Evolutionary conservation across 2,329 filamentous ascomycete genomes (phyloP), one percentile per base, ranked within the genome.

Genomic region (Zalaria sp.): DNA sequence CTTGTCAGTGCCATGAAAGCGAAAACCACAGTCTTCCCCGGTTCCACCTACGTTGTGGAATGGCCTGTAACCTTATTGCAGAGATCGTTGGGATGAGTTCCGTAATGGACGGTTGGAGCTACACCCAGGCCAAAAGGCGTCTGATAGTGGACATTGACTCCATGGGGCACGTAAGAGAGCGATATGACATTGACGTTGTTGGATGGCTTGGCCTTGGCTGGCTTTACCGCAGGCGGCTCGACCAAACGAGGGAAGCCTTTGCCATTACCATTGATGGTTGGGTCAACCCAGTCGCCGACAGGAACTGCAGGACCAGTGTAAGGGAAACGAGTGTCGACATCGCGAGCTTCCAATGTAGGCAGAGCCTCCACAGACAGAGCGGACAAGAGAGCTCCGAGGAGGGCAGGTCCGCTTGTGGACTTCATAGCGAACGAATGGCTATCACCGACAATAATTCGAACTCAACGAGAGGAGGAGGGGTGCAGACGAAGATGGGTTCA

Each of bases 151-250:
- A 72, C 62, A 50, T 69, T 69, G 51, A 72, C 65, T 29, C 69
- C 69, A 39, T 58, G 52, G 1, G 67, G 67, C 2, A 70, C 45
- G 45, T 70, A 72, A 1, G 68, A 59, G 43, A 69, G 47, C 4
- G 63, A 63, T 43, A 72, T 68, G 32, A 72, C 69, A 46, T 73
- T 72, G 52, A 73, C 52, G 41, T 72, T 73, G 57, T 72, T 73
- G 34, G 57, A 65, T 5, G 68, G 64, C 37, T 66, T 63, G 6
- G 47, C 45, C 5, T 51, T 56, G 26, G 54, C 55, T 3, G 69
- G 69, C 47, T 58, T 64, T 11, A 72, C 68, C 3, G 68, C 69
- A 6, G 68, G 69, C 34, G 64, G 52, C 51, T 72, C 69, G 6
- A 69, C 61, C 3, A 72, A 57, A 37, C 69, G 68, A 18, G 62